phyloP scores from a whole-genome alignment of 2,329 filamentous ascomycete genomes.

The Ophiognomonia clavigignenti-juglandacearum region DNA sequence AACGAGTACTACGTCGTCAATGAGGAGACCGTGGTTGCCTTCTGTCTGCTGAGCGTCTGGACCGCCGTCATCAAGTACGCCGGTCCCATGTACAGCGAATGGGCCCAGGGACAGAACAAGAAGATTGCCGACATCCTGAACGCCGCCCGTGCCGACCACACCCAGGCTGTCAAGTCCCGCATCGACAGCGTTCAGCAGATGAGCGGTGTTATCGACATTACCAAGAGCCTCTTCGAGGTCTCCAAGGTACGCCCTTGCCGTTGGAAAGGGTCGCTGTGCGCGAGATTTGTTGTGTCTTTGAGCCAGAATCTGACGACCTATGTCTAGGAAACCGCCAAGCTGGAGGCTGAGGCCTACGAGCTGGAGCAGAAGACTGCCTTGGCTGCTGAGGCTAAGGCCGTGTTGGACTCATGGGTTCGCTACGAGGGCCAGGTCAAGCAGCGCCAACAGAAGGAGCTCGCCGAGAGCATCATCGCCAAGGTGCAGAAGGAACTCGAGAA shows the following conservation, averaged over 20 bases:
- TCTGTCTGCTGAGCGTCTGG: conserved; percentile 93
- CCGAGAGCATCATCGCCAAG: conserved; percentile 90
- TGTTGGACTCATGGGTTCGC: conserved; percentile 97
- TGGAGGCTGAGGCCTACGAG: conserved; percentile 95
- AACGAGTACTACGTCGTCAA: conserved; percentile 99
- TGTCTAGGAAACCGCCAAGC: conserved; percentile 83
- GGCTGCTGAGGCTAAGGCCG: conserved; percentile 86
- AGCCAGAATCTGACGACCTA: conserved; percentile 14
- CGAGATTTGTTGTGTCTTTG: not conserved
- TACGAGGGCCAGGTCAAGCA: conserved; percentile 99
- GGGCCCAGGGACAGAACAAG: conserved; percentile 81
- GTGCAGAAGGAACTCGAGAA: conserved; percentile 98
- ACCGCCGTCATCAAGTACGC: conserved; percentile 87
- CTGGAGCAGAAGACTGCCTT: conserved; percentile 94
- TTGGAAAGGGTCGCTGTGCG: too few species aligned
- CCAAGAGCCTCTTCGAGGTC: conserved; percentile 94
- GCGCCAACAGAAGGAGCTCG: conserved; percentile 95
- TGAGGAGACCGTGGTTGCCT: conserved; percentile 92
- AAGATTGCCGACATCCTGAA: conserved; percentile 97
- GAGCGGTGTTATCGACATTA: conserved; percentile 89
- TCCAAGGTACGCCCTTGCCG: conserved; percentile 97
- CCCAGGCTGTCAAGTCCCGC: conserved; percentile 86
- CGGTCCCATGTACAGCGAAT: conserved; percentile 86
- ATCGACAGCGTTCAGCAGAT: conserved; percentile 95
- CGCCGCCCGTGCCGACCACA: conserved; percentile 90